Conservation (phyloP, 441 rosid genomes). For the Pelargonium citronellum region DNA sequence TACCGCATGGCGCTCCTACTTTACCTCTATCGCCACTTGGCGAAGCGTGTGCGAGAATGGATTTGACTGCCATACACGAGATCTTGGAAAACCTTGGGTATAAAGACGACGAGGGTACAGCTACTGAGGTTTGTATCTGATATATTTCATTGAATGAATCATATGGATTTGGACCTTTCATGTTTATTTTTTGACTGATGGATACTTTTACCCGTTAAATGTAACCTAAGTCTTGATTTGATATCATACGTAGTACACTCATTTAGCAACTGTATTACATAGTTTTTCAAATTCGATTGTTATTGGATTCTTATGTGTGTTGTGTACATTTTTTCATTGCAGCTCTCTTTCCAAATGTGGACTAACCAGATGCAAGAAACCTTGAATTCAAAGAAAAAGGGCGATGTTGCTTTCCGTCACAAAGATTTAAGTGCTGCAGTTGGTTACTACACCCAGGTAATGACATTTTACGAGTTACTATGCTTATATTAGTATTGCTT, state of each 20-base stretch:
- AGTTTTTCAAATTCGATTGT: too few relatives aligned
- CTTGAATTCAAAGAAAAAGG: constrained; percentile 70
- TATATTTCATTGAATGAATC: background rate
- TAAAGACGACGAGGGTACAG: constrained; percentile 82
- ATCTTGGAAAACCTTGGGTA: constrained; percentile 70
- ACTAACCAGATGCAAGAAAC: constrained; percentile 85
- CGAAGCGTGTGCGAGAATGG: constrained; percentile 70
- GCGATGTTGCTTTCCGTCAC: constrained; percentile 67
- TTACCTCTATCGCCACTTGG: constrained; percentile 63
- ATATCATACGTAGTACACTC: background rate
- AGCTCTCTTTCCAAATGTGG: constrained; percentile 92
- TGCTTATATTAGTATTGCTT: background rate
- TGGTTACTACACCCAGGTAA: constrained; percentile 67
- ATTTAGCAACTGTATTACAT: too few relatives aligned
- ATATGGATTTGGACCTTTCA: too few relatives aligned
- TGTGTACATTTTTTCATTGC: constrained; percentile 25
- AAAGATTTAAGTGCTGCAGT: constrained; percentile 65
- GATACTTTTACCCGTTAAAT: too few relatives aligned
- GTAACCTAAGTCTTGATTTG: background rate
- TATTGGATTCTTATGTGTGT: background rate
- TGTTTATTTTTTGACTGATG: too few relatives aligned
- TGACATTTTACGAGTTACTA: background rate
- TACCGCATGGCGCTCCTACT: constrained; percentile 44
- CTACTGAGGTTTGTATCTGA: constrained; percentile 43
- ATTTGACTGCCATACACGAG: constrained; percentile 73